These are phyloP conservation scores for Nadsonia starkeyi-henricii DNA, from an alignment of 1,139 yeast genomes.

Conservation along the genomic window DNA sequence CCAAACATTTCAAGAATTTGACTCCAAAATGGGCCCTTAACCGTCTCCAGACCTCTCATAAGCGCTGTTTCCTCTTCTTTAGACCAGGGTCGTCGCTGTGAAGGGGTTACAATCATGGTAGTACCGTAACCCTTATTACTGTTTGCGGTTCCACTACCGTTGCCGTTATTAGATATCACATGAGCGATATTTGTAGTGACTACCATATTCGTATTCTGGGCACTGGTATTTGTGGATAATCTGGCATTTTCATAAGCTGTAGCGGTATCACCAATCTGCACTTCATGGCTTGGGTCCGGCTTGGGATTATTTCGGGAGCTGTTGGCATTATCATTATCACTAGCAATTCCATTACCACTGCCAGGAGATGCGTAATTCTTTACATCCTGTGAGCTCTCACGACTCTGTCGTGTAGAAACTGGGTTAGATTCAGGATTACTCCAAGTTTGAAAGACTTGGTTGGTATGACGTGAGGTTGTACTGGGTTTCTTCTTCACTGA, in stretches of 20 bases:
- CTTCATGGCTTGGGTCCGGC: constrained; percentile 2
- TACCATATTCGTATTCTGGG: constrained; percentile 6
- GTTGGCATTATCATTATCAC: not conserved
- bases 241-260: constrained; percentile 17
- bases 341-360: not conserved
- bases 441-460: not conserved
- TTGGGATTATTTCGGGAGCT: not conserved
- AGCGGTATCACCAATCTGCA: constrained; percentile 11
- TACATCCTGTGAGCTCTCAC: not conserved
- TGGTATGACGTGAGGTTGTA: not conserved
- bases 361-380: not conserved
- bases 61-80: constrained; percentile 79
- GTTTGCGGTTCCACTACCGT: not conserved
- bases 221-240: constrained; percentile 5
- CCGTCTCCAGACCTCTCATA: constrained; percentile 56
- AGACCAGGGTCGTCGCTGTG: constrained; percentile 62
- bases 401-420: not conserved
- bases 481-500: constrained; percentile 1
- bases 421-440: not conserved
- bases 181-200: not conserved
- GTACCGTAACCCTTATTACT: not conserved
- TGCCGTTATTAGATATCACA: not conserved
- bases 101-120: not conserved
- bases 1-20: constrained; percentile 79
- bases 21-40: constrained; percentile 88